Conservation (phyloP, 495 filamentous ascomycete genomes). For the Platismatia glauca region DNA sequence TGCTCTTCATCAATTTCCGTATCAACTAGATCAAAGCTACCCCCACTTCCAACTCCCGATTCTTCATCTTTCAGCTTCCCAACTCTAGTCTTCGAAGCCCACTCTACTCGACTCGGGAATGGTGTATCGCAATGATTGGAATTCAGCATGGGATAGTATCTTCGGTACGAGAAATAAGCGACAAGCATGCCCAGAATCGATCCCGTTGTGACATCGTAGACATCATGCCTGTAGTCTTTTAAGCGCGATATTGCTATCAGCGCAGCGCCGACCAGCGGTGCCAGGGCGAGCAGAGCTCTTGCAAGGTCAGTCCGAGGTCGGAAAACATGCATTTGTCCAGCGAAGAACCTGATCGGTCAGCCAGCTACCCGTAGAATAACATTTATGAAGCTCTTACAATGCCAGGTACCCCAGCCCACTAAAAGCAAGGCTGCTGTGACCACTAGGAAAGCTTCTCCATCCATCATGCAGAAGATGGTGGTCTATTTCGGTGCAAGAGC, state of each 20-base stretch:
- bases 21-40: slow-evolving; percentile 13
- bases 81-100: slow-evolving; percentile 31
- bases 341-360: slow-evolving; percentile 48
- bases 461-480: slow-evolving; percentile 81
- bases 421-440: slow-evolving; percentile 82
- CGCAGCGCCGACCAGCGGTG: slow-evolving; percentile 68
- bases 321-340: slow-evolving; percentile 71
- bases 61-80: slow-evolving; percentile 43
- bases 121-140: slow-evolving; percentile 45
- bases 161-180: slow-evolving; percentile 74
- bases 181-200: slow-evolving; percentile 63
- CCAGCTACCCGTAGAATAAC: neutral
- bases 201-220: slow-evolving; percentile 80
- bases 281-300: slow-evolving; percentile 45
- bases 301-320: slow-evolving; percentile 63
- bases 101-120: slow-evolving; percentile 39
- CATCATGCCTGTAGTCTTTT: slow-evolving; percentile 92
- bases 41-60: slow-evolving; percentile 22
- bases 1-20: slow-evolving; percentile 22
- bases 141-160: slow-evolving; percentile 51
- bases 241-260: slow-evolving; percentile 86
- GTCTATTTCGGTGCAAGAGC: slow-evolving; percentile 71
- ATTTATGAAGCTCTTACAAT: slow-evolving; percentile 34
- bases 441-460: slow-evolving; percentile 86
- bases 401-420: slow-evolving; percentile 74